phyloP scores from a whole-genome alignment of 75 land plant species.

The Selaginella moellendorffii region DNA sequence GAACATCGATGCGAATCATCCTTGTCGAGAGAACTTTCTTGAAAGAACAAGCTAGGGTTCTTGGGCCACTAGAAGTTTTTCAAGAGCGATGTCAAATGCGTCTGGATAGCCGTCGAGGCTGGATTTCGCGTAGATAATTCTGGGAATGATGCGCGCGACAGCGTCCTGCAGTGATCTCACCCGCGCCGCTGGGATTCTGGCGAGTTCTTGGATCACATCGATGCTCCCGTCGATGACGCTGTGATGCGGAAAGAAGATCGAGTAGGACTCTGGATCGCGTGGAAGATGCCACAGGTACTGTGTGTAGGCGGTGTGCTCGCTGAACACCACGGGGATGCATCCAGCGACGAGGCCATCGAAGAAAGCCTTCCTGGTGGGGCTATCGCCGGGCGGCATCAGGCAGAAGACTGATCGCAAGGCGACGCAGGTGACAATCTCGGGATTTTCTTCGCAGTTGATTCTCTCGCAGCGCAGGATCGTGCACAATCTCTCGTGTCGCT shows the following conservation, averaged over 20 bases:
- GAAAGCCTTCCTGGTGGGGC: constrained; percentile 20
- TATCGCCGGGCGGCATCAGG: constrained; percentile 23
- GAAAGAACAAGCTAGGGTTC: no score
- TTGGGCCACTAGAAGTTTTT: no score
- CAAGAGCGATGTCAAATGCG: constrained; percentile 9
- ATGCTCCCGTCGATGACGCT: neutral
- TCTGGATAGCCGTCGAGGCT: neutral
- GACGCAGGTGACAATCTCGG: constrained; percentile 10
- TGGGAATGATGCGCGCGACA: neutral
- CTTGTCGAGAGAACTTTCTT: no score
- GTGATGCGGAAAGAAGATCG: constrained; percentile 10
- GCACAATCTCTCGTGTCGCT: neutral
- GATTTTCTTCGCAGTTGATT: constrained; percentile 10
- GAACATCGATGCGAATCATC: no score
- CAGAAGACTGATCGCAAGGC: constrained; percentile 18
- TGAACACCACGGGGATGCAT: constrained; percentile 25
- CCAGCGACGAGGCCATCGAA: constrained; percentile 21
- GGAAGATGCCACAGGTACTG: constrained; percentile 30
- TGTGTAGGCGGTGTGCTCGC: neutral
- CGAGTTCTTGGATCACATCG: constrained; percentile 1
- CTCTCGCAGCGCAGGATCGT: neutral
- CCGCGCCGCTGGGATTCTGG: neutral
- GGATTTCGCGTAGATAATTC: neutral
- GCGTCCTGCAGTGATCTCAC: neutral
- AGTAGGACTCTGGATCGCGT: constrained; percentile 9